A percentile compares a stretch with the other conserved stretches of the same genome.
phyloP scores from a whole-genome alignment of 306 rosid genomes.

The Lotus japonicus region DNA sequence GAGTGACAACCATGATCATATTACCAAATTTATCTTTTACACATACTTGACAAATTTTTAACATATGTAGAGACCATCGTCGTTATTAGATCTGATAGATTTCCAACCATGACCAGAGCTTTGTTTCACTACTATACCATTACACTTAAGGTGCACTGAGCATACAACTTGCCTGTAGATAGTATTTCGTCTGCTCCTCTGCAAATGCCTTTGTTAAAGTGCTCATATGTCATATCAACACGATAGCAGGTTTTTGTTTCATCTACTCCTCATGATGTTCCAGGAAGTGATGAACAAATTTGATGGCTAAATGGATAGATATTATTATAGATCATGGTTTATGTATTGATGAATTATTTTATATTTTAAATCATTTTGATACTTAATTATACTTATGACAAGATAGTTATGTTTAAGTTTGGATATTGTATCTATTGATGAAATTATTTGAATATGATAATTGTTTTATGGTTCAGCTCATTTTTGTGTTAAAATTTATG shows the following conservation, averaged over 20 bases:
- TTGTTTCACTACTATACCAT: neutral
- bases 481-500: too few species aligned
- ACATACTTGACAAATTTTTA: neutral
- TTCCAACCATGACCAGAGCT: neutral
- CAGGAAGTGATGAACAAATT: too few species aligned
- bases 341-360: too few species aligned
- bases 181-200: constrained; percentile 91
- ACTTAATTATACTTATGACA: too few species aligned
- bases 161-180: constrained; percentile 66
- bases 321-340: too few species aligned
- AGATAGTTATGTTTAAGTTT: too few species aligned
- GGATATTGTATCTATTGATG: too few species aligned
- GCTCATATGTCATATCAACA: constrained; percentile 93
- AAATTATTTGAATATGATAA: too few species aligned
- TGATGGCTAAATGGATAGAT: too few species aligned
- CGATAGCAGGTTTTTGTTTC: constrained; percentile 73
- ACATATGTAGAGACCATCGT: neutral
- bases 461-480: too few species aligned
- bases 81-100: neutral
- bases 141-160: neutral
- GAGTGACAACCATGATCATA: neutral
- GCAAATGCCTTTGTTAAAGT: constrained; percentile 69
- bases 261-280: too few species aligned
- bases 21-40: neutral
- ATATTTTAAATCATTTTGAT: too few species aligned